Evolutionary conservation across 768 basidiomycete species (phyloP).

Genomic region (Hygrophoropsis aurantiaca): DNA sequence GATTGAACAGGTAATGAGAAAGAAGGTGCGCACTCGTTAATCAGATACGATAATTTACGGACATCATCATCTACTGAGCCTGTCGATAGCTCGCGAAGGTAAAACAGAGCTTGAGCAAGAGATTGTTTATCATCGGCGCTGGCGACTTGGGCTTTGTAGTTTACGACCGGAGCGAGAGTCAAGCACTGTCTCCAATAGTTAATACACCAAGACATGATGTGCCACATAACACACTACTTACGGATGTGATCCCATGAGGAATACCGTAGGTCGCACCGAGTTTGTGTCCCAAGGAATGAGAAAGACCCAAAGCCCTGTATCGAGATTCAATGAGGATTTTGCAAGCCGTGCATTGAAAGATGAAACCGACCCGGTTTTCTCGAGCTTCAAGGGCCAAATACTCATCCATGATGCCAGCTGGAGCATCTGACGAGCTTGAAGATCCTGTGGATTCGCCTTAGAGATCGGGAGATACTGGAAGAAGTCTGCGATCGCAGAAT

Average conservation of each 20-base stretch:
- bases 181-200: conserved; percentile 51
- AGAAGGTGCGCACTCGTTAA: conserved; percentile 47
- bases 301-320: conserved; percentile 64
- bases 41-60: conserved; percentile 48
- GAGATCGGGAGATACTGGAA: conserved; percentile 72
- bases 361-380: conserved; percentile 49
- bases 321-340: not conserved
- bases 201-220: conserved; percentile 7
- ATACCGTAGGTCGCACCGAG: conserved; percentile 73
- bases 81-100: conserved; percentile 58
- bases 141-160: conserved; percentile 55
- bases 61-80: conserved; percentile 68
- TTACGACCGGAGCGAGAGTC: conserved; percentile 65
- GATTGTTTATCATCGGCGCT: conserved; percentile 62
- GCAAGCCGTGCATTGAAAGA: not conserved
- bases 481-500: conserved; percentile 66
- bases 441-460: conserved; percentile 54
- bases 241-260: conserved; percentile 84
- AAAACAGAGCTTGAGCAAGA: conserved; percentile 56
- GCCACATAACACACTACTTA: conserved; percentile 28
- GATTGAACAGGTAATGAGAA: not conserved
- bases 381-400: conserved; percentile 62
- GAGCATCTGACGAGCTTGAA: conserved; percentile 65
- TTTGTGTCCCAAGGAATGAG: conserved; percentile 73
- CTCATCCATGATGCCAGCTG: conserved; percentile 83